A percentile compares a stretch with the other conserved stretches of the same genome.
Evolutionary conservation across 2,329 filamentous ascomycete genomes (phyloP).

Genomic region (Colletotrichum caudatum): DNA sequence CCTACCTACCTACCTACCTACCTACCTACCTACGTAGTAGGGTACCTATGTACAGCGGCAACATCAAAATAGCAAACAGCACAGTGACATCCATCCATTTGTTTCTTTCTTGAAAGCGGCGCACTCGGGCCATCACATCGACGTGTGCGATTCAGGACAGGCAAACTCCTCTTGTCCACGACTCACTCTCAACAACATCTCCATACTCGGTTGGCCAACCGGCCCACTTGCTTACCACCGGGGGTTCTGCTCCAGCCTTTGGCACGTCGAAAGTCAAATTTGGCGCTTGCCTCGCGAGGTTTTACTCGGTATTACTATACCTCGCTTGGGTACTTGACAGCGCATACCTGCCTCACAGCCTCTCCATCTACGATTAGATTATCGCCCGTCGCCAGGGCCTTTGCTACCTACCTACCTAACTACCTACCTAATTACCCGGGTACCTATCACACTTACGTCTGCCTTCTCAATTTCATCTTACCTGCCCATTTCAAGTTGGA

Average conservation of each 20-base stretch:
- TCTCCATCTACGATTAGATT: neutral
- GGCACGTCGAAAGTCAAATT: constrained; percentile 24
- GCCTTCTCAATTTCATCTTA: neutral
- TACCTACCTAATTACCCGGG: neutral
- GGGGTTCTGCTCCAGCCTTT: constrained; percentile 33
- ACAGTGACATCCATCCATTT: neutral
- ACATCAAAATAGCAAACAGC: neutral
- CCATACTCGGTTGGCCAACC: neutral
- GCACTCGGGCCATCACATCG: neutral
- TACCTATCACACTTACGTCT: neutral
- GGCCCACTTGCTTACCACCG: neutral
- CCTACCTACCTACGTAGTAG: no score
- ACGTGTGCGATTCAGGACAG: neutral
- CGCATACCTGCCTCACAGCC: neutral
- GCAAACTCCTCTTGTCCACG: neutral
- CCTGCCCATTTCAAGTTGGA: neutral
- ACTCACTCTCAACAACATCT: neutral
- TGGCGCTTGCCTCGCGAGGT: constrained; percentile 12
- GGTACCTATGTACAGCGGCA: neutral
- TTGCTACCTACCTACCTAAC: neutral
- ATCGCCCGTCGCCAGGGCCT: neutral
- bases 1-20: no score
- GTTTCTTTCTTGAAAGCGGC: constrained; percentile 9
- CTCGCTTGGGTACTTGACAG: neutral
- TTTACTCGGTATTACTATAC: no score